A percentile compares a stretch with the other conserved stretches of the same genome.
Evolutionary conservation across 345 rosid species (phyloP).

Genomic region (Acer yangbiense): DNA sequence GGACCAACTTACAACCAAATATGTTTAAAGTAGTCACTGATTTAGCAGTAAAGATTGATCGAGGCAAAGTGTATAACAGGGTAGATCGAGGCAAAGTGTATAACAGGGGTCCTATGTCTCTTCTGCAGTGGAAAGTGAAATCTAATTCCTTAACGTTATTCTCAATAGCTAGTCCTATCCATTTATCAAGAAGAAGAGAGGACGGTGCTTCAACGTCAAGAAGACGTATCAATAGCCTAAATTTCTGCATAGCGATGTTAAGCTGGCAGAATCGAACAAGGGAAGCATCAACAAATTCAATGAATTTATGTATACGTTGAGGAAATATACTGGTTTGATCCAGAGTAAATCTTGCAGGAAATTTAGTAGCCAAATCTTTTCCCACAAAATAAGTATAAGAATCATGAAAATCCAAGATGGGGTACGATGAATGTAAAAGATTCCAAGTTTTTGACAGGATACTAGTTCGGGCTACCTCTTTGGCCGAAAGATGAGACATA

Average conservation of each 20-base stretch:
- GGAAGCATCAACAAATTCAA: neutral
- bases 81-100: neutral
- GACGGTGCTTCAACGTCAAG: neutral
- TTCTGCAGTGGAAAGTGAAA: neutral
- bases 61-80: neutral
- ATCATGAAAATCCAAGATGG: neutral
- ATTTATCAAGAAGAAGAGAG: neutral
- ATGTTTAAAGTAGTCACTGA: neutral
- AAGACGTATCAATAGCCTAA: neutral
- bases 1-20: neutral
- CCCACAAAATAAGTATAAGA: neutral
- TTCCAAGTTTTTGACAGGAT: neutral
- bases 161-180: neutral
- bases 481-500: no score
- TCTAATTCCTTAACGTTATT: neutral
- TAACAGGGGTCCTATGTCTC: no score
- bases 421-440: neutral
- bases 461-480: no score
- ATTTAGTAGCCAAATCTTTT: neutral
- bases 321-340: no score
- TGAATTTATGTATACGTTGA: neutral
- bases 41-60: neutral
- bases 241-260: neutral
- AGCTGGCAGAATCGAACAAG: neutral
- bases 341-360: neutral